phyloP scores from a whole-genome alignment of 2,329 filamentous ascomycete genomes.

The Samsoniella hepiali region DNA sequence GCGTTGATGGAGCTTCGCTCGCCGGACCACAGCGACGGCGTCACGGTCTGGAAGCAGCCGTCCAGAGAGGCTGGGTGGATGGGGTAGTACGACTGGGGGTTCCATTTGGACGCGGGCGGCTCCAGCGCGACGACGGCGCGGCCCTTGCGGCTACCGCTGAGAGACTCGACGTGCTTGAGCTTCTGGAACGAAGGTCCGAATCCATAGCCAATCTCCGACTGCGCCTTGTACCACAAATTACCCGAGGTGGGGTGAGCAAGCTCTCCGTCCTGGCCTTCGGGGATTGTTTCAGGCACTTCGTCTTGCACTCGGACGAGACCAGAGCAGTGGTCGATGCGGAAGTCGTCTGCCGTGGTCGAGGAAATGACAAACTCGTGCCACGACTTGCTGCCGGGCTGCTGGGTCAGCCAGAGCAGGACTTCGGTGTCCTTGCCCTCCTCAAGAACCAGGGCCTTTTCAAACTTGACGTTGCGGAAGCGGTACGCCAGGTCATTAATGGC shows the following conservation, averaged over 20 bases:
- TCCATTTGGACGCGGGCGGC: conserved; percentile 4
- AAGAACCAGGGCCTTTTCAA: conserved; percentile 9
- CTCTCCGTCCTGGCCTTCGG: neutral
- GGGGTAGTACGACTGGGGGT: conserved; percentile 24
- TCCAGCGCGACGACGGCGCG: neutral
- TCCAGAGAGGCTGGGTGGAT: conserved; percentile 37
- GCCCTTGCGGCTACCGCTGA: conserved; percentile 1
- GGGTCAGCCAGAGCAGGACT: neutral
- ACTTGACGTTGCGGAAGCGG: conserved; percentile 13
- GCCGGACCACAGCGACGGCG: conserved; percentile 21
- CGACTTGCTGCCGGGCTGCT: neutral
- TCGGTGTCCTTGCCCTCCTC: neutral
- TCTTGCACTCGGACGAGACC: conserved; percentile 2
- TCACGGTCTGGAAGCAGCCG: conserved; percentile 27
- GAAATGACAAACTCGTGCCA: conserved; percentile 11
- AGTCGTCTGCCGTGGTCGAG: neutral
- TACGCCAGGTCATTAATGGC: conserved; percentile 5
- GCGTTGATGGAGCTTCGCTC: conserved; percentile 22
- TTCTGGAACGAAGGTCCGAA: conserved; percentile 11
- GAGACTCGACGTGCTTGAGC: conserved; percentile 10
- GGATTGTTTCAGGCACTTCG: neutral
- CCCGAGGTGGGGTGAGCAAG: neutral
- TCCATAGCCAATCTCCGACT: conserved; percentile 3
- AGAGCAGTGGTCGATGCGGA: conserved; percentile 5
- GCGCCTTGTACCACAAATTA: conserved; percentile 10